A percentile compares a stretch with the other conserved stretches of the same genome.
Evolutionary conservation across 352 stramenopile genomes (phyloP).

Genomic region (Pythium dissotocum): DNA sequence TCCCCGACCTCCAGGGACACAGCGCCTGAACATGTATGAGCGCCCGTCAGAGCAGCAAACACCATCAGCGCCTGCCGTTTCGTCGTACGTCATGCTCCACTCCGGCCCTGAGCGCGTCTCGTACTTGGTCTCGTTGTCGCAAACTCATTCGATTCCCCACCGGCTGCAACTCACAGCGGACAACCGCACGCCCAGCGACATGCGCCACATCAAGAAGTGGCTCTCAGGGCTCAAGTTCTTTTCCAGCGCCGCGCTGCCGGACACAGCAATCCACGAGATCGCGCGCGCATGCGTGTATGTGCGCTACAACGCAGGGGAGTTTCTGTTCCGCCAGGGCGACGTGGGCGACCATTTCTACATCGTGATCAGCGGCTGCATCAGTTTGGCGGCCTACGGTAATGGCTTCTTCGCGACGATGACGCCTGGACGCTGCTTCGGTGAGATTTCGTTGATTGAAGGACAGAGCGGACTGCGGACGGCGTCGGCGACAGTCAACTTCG

Average conservation of each 20-base stretch:
- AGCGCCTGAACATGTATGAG: background rate
- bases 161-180: slow-evolving; percentile 42
- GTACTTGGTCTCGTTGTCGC: slow-evolving; percentile 38
- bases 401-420: slow-evolving; percentile 72
- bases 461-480: slow-evolving; percentile 48
- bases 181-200: slow-evolving; percentile 37
- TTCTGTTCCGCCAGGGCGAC: slow-evolving; percentile 75
- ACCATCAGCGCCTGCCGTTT: background rate
- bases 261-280: slow-evolving; percentile 53
- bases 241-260: slow-evolving; percentile 50
- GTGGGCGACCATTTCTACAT: slow-evolving; percentile 73
- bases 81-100: slow-evolving; percentile 45
- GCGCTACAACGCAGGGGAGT: slow-evolving; percentile 45
- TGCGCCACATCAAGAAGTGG: slow-evolving; percentile 70
- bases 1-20: background rate
- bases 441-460: slow-evolving; percentile 68
- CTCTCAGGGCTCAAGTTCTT: slow-evolving; percentile 70
- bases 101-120: slow-evolving; percentile 39
- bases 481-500: slow-evolving; percentile 67
- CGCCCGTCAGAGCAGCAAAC: background rate
- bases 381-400: slow-evolving; percentile 62
- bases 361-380: slow-evolving; percentile 62
- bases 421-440: slow-evolving; percentile 63
- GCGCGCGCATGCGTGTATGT: slow-evolving; percentile 48
- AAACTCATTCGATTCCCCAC: slow-evolving; percentile 34